Evolutionary conservation across 257 asterid species (phyloP).

Genomic region (Nicotiana knightiana): DNA sequence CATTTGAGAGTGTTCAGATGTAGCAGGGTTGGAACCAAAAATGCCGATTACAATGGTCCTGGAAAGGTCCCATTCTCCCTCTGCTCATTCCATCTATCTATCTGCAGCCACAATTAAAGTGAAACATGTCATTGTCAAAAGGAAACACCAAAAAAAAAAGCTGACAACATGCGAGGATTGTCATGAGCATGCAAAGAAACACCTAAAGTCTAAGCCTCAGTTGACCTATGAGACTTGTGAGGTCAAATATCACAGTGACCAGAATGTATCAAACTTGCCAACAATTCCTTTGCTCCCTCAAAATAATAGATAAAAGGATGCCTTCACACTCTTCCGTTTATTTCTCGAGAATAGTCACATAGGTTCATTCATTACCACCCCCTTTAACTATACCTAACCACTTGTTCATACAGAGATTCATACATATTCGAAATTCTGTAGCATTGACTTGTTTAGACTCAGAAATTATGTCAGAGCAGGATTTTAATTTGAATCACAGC

Average conservation of each 20-base stretch:
- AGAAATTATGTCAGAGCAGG: not conserved
- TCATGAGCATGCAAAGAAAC: not conserved
- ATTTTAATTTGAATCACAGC: not conserved
- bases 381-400: not conserved
- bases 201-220: not conserved
- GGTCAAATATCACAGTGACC: not conserved
- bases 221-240: not conserved
- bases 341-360: not conserved
- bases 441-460: not conserved
- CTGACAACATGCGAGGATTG: not conserved
- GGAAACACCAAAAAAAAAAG: not conserved
- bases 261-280: not conserved
- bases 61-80: conserved; percentile 96
- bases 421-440: not conserved
- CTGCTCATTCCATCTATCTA: conserved; percentile 97
- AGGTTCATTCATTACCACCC: not conserved
- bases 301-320: not conserved
- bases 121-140: not conserved
- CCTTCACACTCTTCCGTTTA: not conserved
- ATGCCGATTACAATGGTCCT: conserved; percentile 65
- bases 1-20: conserved; percentile 12
- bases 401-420: not conserved
- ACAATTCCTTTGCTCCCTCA: not conserved
- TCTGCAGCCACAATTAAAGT: conserved; percentile 35
- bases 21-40: conserved; percentile 1